Conservation (phyloP, 768 basidiomycete species). For the Mycena filopes region DNA sequence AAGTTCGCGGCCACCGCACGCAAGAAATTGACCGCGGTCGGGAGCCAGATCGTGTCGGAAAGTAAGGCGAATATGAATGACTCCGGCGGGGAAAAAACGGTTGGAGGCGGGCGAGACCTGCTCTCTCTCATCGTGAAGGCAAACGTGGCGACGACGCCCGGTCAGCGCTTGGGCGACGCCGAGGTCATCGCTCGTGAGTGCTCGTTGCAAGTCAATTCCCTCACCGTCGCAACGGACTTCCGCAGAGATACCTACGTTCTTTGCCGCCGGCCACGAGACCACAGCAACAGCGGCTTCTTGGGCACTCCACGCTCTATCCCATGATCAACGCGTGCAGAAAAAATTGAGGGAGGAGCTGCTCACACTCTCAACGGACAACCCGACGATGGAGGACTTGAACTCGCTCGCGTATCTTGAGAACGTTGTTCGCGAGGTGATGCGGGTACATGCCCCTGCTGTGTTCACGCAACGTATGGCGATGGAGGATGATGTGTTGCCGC, state of each 20-base stretch:
- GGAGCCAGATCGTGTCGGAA: conserved; percentile 47
- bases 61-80: conserved; percentile 47
- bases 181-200: conserved; percentile 51
- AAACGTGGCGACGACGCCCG: conserved; percentile 59
- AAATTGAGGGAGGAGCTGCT: conserved; percentile 57
- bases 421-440: conserved; percentile 64
- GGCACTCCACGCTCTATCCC: conserved; percentile 54
- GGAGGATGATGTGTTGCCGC: conserved; percentile 65
- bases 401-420: conserved; percentile 52
- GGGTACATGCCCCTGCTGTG: conserved; percentile 64
- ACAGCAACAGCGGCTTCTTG: conserved; percentile 41
- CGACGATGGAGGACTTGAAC: conserved; percentile 56
- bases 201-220: background rate
- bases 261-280: conserved; percentile 46
- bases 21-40: conserved; percentile 47
- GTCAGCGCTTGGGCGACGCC: conserved; percentile 55
- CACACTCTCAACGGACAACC: conserved; percentile 46
- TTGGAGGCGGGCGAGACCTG: conserved; percentile 52
- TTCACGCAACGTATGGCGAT: conserved; percentile 54
- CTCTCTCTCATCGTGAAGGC: conserved; percentile 59
- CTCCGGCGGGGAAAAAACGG: conserved; percentile 34
- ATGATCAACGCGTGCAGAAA: conserved; percentile 50
- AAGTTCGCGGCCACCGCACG: conserved; percentile 25
- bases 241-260: conserved; percentile 52
- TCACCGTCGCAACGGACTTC: conserved; percentile 35